phyloP scores from a whole-genome alignment of 202 grass and related monocot species.

The Carex arenaria region DNA sequence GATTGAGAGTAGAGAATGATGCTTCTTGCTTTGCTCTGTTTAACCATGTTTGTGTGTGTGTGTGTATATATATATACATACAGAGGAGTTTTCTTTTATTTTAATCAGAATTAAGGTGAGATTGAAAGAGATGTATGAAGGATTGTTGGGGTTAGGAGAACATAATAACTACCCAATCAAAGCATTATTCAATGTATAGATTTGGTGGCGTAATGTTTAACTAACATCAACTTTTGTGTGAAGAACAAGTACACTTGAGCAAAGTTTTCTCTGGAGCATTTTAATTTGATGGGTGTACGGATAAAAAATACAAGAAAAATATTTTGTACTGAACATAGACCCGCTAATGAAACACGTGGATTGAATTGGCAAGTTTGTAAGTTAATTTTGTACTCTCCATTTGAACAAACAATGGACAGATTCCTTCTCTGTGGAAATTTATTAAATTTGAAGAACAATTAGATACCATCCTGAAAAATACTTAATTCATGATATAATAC shows the following conservation, averaged over 20 bases:
- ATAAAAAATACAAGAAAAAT: neutral
- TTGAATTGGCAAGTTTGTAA: neutral
- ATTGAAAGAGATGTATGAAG: neutral
- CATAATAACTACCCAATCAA: conserved; percentile 9
- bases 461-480: neutral
- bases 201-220: neutral
- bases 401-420: neutral
- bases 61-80: neutral
- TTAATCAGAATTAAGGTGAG: neutral
- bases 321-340: too few relatives aligned
- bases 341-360: neutral
- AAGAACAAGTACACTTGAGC: neutral
- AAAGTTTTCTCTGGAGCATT: neutral
- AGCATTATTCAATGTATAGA: neutral
- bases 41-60: neutral
- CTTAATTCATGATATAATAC: neutral
- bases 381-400: neutral
- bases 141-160: conserved; percentile 9
- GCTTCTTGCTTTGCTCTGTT: conserved; percentile 6
- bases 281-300: neutral
- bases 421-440: neutral
- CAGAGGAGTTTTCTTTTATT: neutral
- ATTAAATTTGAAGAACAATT: neutral
- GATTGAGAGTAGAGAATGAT: neutral
- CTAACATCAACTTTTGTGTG: conserved; percentile 3